phyloP scores from a whole-genome alignment of 768 basidiomycete genomes.

The Pholiota microspora region DNA sequence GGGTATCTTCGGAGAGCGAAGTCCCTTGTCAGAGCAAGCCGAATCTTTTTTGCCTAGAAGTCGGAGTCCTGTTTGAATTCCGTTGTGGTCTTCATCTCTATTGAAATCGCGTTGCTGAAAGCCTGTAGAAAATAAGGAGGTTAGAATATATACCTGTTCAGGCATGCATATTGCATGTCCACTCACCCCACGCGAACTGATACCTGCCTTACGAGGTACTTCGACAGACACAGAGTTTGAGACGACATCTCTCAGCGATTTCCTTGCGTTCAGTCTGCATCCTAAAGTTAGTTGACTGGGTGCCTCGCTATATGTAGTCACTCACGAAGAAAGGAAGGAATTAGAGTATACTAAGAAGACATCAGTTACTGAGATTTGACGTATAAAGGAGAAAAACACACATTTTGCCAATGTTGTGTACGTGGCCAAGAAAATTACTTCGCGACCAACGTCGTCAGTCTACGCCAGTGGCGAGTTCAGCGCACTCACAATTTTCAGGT shows the following conservation, averaged over 20 bases:
- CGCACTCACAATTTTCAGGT: not conserved
- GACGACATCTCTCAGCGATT: not conserved
- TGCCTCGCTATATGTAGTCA: not conserved
- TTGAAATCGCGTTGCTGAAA: not conserved
- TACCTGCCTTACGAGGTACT: not conserved
- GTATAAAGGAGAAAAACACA: not conserved
- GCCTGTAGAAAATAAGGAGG: not conserved
- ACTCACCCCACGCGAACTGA: not conserved
- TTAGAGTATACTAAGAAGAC: not conserved
- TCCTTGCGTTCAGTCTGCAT: not conserved
- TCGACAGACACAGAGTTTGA: not conserved
- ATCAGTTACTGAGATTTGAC: not conserved
- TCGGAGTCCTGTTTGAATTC: not conserved
- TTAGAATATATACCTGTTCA: not conserved
- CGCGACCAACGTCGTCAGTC: not conserved
- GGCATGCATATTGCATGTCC: not conserved
- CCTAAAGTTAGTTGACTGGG: not conserved
- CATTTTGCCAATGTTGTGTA: not conserved
- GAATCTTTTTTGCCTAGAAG: not conserved
- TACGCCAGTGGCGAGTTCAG: not conserved
- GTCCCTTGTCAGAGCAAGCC: not conserved
- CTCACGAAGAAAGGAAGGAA: not conserved
- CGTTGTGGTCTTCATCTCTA: not conserved
- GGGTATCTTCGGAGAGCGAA: not conserved
- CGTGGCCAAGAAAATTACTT: not conserved